A percentile compares a stretch with the other conserved stretches of the same genome.
phyloP scores from a whole-genome alignment of 2,329 filamentous ascomycete species.

The Monosporascus sp. region DNA sequence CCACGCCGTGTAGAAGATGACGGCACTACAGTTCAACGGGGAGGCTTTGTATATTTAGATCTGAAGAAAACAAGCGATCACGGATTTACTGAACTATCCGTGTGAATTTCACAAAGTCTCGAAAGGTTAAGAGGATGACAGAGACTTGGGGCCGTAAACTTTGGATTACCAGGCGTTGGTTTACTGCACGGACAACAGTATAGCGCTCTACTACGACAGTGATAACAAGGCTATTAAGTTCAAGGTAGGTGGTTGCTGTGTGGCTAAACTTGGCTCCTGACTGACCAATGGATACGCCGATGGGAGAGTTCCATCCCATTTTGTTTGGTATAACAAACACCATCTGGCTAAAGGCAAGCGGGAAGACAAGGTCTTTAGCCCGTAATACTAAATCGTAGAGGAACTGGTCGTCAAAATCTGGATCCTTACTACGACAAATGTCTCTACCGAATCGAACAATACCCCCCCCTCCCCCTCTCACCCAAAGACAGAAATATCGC shows the following conservation, averaged over 20 bases:
- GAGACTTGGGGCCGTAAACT: conserved; percentile 31
- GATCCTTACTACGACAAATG: not conserved
- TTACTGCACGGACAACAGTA: conserved; percentile 38
- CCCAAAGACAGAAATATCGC: too few species aligned
- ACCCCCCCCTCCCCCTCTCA: too few species aligned
- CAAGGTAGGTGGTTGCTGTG: not conserved
- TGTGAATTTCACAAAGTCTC: not conserved
- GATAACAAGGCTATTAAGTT: conserved; percentile 1
- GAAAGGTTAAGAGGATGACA: conserved; percentile 20
- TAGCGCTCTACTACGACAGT: conserved; percentile 26
- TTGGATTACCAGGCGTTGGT: conserved; percentile 37
- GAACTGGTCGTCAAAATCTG: not conserved
- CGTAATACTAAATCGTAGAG: conserved; percentile 1
- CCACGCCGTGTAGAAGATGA: not conserved
- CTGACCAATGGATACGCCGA: conserved; percentile 33
- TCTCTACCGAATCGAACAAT: too few species aligned
- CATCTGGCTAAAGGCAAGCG: conserved; percentile 30
- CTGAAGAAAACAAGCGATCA: conserved; percentile 35
- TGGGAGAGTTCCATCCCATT: conserved; percentile 33
- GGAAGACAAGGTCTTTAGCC: conserved; percentile 28
- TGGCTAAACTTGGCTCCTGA: not conserved
- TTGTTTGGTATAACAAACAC: conserved; percentile 38
- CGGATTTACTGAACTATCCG: conserved; percentile 12
- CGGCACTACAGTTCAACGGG: conserved; percentile 34
- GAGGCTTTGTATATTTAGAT: conserved; percentile 34